phyloP scores from a whole-genome alignment of 2,329 filamentous ascomycete species.

The Cytospora piceicola region DNA sequence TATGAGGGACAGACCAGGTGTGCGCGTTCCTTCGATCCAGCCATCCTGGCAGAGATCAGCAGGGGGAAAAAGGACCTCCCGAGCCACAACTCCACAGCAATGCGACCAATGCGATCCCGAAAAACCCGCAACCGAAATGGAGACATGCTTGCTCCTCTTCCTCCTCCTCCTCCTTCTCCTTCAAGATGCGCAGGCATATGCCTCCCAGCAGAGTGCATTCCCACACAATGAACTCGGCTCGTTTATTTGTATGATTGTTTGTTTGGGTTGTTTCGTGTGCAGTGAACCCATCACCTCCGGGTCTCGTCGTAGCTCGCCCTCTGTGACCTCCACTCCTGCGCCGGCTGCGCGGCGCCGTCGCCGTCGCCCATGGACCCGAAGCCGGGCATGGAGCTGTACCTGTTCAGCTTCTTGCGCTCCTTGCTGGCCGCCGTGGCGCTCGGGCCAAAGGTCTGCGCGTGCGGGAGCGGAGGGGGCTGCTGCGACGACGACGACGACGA shows the following conservation, averaged over 20 bases:
- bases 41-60: not conserved
- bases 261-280: not conserved
- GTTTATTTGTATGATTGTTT: too few species aligned
- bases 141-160: not conserved
- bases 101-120: not conserved
- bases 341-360: constrained; percentile 37
- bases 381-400: constrained; percentile 60
- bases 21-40: not conserved
- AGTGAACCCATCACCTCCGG: constrained; percentile 2
- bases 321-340: constrained; percentile 47
- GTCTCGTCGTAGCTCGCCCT: constrained; percentile 37
- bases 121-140: not conserved
- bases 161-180: not conserved
- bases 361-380: constrained; percentile 51
- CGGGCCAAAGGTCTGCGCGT: constrained; percentile 37
- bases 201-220: not conserved
- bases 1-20: not conserved
- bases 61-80: not conserved
- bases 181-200: not conserved
- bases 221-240: not conserved
- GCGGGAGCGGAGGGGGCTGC: constrained; percentile 36
- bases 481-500: too few species aligned
- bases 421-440: constrained; percentile 41
- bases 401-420: constrained; percentile 53
- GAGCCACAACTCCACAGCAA: not conserved